Evolutionary conservation across 73 alveolate genomes (phyloP), one percentile per base, ranked within the genome.

Genomic region (Effrenium voratum): DNA sequence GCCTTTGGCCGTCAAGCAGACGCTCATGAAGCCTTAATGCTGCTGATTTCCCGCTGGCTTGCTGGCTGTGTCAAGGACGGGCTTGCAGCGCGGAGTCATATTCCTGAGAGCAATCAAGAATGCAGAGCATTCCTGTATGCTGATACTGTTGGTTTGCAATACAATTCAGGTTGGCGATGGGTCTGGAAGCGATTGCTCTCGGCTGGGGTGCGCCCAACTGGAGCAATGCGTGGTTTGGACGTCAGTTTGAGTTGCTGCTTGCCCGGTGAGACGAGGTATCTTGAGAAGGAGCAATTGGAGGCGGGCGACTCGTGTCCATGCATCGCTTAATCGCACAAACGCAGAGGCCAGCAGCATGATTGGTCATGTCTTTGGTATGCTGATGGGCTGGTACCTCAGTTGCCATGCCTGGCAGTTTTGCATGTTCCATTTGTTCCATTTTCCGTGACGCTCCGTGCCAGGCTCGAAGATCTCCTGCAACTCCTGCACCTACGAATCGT

Each of bases 1-100:
- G 94, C 94, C 68, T 86, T 86, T 41, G 94, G 94, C 8, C 57
- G 94, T 19, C 94, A 86, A 86, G 94, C 94, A 2, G 94, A 86
- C 38, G 82, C 94, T 15, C 94, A 86, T 43, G 94, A 86, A 63
- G 94, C 94, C 63, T 59, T 86, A 63, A 86, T 86, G 94, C 70
- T 86, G 82, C 83, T 86, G 34, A 55, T 75, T 28, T 73, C 94
- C 38, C 82, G 94, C 70, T 86, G 94, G 94, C 94, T 86, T 38
- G 81, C 80, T 30, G 94, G 94, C 22, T 86, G 94, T 50, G 94
- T 86, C 45, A 57, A 86, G 94, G 94, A 60, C 46, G 26, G 41
- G 2, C 1, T 15, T 1, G 36, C 30, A 8, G 34, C 8, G 47
- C 32, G 46, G 46, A 30, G 22, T 41, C 26, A n/a, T 6, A 6